A percentile compares a stretch with the other conserved stretches of the same genome.
Conservation (phyloP, 2,329 filamentous ascomycete genomes). For the Penicillium frequentans region DNA sequence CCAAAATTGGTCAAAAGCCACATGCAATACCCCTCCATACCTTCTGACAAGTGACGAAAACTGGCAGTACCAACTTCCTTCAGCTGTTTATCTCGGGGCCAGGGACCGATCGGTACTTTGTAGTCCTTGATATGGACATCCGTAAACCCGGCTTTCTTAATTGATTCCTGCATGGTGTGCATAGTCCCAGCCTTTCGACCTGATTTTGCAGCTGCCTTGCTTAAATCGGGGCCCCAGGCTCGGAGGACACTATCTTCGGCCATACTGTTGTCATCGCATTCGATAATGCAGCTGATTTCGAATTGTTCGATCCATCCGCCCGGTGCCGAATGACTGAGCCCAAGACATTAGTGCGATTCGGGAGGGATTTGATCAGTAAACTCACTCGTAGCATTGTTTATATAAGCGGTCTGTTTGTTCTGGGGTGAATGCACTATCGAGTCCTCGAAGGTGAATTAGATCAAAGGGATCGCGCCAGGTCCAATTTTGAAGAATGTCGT, state of each 20-base stretch:
- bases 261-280: constrained; percentile 4
- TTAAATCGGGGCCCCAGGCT: constrained; percentile 5
- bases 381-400: constrained; percentile 8
- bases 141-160: constrained; percentile 24
- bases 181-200: constrained; percentile 17
- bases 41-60: constrained; percentile 17
- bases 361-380: neutral
- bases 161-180: constrained; percentile 6
- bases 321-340: neutral
- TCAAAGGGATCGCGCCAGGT: constrained; percentile 19
- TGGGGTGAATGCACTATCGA: constrained; percentile 2
- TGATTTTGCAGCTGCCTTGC: constrained; percentile 9
- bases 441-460: constrained; percentile 15
- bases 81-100: constrained; percentile 25
- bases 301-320: constrained; percentile 11
- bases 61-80: constrained; percentile 40
- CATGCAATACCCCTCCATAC: constrained; percentile 23
- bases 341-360: neutral
- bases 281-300: neutral
- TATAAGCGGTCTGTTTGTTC: constrained; percentile 4
- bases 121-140: constrained; percentile 27
- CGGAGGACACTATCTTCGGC: neutral
- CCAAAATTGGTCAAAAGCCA: constrained; percentile 21
- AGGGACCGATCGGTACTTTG: constrained; percentile 27
- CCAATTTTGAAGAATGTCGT: constrained; percentile 21